Evolutionary conservation across 148 eudicot species (phyloP).

Genomic region (Mesembryanthemum crystallinum): DNA sequence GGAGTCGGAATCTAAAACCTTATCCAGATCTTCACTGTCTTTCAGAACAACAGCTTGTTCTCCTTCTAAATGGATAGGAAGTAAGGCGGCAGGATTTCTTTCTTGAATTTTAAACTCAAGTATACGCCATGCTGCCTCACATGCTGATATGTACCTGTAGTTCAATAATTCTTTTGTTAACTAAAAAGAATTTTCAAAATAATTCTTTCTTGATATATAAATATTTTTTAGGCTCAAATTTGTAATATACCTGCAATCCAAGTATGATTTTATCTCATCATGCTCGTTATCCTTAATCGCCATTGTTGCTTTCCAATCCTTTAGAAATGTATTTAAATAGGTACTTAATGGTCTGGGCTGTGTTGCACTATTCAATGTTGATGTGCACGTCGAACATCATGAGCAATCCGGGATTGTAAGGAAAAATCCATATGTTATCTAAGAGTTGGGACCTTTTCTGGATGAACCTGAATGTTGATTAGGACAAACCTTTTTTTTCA

Average conservation of each 20-base stretch:
- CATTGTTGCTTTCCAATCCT: slow-evolving; percentile 10
- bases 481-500: no score
- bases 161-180: no score
- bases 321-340: slow-evolving; percentile 26
- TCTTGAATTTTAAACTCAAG: slow-evolving; percentile 5
- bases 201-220: no score
- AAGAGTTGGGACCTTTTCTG: neutral
- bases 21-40: neutral
- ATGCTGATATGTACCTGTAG: slow-evolving; percentile 14
- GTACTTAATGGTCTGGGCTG: slow-evolving; percentile 11
- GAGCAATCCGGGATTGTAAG: neutral
- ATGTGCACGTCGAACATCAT: neutral
- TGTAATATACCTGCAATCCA: slow-evolving; percentile 16
- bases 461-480: neutral
- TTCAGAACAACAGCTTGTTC: slow-evolving; percentile 7
- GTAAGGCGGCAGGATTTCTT: neutral
- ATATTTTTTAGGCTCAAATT: no score
- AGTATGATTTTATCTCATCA: slow-evolving; percentile 14
- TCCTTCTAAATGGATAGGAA: slow-evolving; percentile 4
- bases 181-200: no score
- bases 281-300: neutral
- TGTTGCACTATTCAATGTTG: neutral
- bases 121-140: slow-evolving; percentile 18
- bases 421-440: neutral
- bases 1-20: neutral